Base-by-base conservation (phyloP, 2,329 filamentous ascomycete species). In the Hypoxylon sp. region DNA sequence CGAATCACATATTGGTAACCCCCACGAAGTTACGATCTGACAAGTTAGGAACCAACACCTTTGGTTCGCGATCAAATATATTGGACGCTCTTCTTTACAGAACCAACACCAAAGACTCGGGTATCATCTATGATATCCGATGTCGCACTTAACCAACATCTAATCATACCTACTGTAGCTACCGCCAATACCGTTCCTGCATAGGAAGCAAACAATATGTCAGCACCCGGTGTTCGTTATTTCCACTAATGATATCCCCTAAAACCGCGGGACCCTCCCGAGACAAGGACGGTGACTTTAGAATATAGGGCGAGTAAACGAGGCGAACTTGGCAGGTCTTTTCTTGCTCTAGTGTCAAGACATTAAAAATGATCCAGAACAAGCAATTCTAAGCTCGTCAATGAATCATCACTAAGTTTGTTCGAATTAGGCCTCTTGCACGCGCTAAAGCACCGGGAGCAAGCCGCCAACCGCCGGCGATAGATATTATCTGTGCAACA, bases 271-370 rank as follows among this genome's bases (percentile, higher is more conserved):
- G 44, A 53, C 50, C 24, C 46, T 63, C 26, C 68, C 65, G 62
- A 66, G 59, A 63, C 58, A 63, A 26, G 39, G 33, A 61, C 17
- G 52, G 22, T 51, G 60, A 54, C 10, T 29, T 46, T 50, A 64
- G 57, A 44, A 48, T 35, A 42, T 26, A 35, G n/a, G 42, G 58
- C 58, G 31, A 65, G 24, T 29, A 63, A 66, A 55, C 47, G 54
- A 64, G 65, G 58, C 65, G 56, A 35, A 48, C 22, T 29, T 63
- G 19, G 57, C 65, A 63, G 57, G 67, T 53, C 35, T 22, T 35
- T 63, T 54, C 53, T 37, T 70, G 56, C 51, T 17, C 63, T 13
- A 59, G 37, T 44, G 39, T 50, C 22, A 24, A 61, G 17, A 57
- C 17, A 33, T 51, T 39, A 13, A 58, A 47, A 5, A 44, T 8